Conservation (phyloP, 1,139 yeast genomes). For the Hansenula sp. region DNA sequence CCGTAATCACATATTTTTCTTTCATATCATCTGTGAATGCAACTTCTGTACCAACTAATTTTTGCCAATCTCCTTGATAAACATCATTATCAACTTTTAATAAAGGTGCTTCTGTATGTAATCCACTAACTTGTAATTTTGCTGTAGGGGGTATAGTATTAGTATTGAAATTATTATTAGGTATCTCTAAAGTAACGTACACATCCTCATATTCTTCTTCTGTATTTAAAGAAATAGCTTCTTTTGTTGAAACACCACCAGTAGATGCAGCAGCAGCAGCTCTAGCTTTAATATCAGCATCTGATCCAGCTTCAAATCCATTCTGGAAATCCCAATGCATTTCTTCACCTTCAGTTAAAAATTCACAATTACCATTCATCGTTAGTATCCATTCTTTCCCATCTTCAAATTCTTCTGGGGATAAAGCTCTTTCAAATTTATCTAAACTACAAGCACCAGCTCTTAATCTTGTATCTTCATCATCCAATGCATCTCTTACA, state of each 20-base stretch:
- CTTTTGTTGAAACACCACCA: neutral
- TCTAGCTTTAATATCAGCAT: conserved; percentile 61
- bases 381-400: conserved; percentile 47
- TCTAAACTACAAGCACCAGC: conserved; percentile 60
- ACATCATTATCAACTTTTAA: conserved; percentile 50
- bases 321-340: conserved; percentile 79
- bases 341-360: conserved; percentile 73
- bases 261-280: conserved; percentile 4
- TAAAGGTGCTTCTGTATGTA: conserved; percentile 47
- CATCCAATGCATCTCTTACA: conserved; percentile 44
- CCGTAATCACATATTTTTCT: conserved; percentile 27
- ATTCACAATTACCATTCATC: conserved; percentile 66
- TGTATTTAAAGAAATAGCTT: conserved; percentile 8
- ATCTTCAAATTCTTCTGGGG: conserved; percentile 33
- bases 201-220: conserved; percentile 29
- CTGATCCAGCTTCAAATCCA: conserved; percentile 72
- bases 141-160: conserved; percentile 28
- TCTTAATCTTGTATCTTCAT: conserved; percentile 42
- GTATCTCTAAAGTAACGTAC: conserved; percentile 41
- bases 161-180: conserved; percentile 28
- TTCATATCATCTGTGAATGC: conserved; percentile 29
- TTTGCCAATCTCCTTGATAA: conserved; percentile 75
- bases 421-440: conserved; percentile 36
- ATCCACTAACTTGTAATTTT: conserved; percentile 46
- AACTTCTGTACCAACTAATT: conserved; percentile 79